These are phyloP conservation scores for Sugiyamaella chiloensis DNA, from an alignment of 805 yeast species.

Conservation along the genomic window DNA sequence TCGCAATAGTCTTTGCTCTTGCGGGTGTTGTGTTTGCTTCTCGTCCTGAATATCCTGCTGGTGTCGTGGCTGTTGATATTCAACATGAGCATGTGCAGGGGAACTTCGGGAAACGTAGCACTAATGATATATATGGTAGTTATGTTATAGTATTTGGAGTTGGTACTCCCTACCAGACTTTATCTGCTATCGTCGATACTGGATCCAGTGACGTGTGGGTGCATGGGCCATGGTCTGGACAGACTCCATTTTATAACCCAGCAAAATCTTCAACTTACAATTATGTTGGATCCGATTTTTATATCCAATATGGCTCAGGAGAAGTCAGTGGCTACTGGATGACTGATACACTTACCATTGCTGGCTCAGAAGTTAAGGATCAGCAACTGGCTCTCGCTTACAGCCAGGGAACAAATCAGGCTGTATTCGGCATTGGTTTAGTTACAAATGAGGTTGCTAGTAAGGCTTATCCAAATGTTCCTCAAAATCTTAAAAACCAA, in stretches of 20 bases:
- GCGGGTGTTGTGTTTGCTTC: too few relatives aligned
- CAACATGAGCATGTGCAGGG: constrained; percentile 10
- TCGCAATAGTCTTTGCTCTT: too few relatives aligned
- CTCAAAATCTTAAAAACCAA: constrained; percentile 50
- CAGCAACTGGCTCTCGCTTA: constrained; percentile 51
- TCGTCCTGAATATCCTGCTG: too few relatives aligned
- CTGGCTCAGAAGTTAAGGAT: constrained; percentile 63
- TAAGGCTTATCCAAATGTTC: constrained; percentile 56
- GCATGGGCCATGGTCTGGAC: constrained; percentile 16
- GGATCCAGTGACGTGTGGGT: constrained; percentile 70
- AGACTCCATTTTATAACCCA: constrained; percentile 12
- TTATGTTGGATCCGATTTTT: constrained; percentile 78
- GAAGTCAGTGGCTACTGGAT: constrained; percentile 78
- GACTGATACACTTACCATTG: constrained; percentile 67
- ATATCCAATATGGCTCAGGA: constrained; percentile 91
- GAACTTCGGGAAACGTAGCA: constrained; percentile 15
- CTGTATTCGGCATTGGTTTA: constrained; percentile 38
- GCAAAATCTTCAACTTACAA: constrained; percentile 51
- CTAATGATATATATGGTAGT: constrained; percentile 19
- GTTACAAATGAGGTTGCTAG: constrained; percentile 31
- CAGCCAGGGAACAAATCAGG: constrained; percentile 14
- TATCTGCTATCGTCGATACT: constrained; percentile 60
- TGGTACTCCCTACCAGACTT: constrained; percentile 54
- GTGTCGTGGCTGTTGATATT: constrained; percentile 17
- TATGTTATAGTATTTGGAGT: constrained; percentile 30